phyloP scores from a whole-genome alignment of 164 flowering plant species.

The Malania oleifera region DNA sequence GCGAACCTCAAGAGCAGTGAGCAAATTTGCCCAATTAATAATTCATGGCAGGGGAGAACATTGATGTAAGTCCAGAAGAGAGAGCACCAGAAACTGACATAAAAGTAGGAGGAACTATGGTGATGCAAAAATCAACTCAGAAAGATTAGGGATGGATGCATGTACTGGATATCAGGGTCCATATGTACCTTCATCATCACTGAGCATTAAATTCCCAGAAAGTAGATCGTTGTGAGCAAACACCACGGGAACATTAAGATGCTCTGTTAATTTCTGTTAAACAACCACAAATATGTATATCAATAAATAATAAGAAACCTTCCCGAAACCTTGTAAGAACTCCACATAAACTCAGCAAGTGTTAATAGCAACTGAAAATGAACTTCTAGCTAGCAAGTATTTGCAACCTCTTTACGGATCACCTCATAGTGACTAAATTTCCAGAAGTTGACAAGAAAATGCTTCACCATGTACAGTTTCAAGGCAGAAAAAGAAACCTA shows the following conservation, averaged over 20 bases:
- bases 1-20: too few relatives aligned
- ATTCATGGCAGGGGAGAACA: too few relatives aligned
- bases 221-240: slow-evolving; percentile 93
- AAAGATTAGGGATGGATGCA: not conserved
- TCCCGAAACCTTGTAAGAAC: not conserved
- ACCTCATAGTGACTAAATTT: not conserved
- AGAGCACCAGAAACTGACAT: too few relatives aligned
- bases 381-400: not conserved
- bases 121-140: not conserved
- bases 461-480: not conserved
- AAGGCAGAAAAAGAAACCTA: not conserved
- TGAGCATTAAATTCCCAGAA: slow-evolving; percentile 90
- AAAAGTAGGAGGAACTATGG: not conserved
- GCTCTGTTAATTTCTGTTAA: slow-evolving; percentile 69
- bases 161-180: not conserved
- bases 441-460: not conserved
- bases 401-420: not conserved
- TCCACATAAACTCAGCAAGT: not conserved
- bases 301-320: not conserved
- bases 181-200: slow-evolving; percentile 73
- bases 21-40: too few relatives aligned
- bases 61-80: too few relatives aligned
- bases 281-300: slow-evolving; percentile 9
- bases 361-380: not conserved
- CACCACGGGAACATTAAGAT: slow-evolving; percentile 77